A percentile compares a stretch with the other conserved stretches of the same genome.
phyloP scores from a whole-genome alignment of 2,329 filamentous ascomycete species.

The Talaromyces sp. region DNA sequence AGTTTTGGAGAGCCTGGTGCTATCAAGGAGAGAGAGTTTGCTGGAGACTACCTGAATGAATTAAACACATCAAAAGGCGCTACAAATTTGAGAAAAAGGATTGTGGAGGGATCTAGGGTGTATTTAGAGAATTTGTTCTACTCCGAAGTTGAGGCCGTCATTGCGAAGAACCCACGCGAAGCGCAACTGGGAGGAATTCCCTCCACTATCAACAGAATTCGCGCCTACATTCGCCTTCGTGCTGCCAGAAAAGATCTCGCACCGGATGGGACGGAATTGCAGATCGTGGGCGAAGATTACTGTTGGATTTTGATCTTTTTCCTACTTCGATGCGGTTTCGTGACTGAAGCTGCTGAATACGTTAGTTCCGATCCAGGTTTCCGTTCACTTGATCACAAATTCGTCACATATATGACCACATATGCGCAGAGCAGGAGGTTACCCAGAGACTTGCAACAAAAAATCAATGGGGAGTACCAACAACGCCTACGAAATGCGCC shows the following conservation, averaged over 20 bases:
- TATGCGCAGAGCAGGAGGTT: slow-evolving; percentile 79
- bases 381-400: slow-evolving; percentile 84
- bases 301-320: slow-evolving; percentile 95
- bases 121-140: slow-evolving; percentile 82
- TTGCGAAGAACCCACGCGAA: slow-evolving; percentile 80
- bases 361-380: slow-evolving; percentile 78
- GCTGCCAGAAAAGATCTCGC: slow-evolving; percentile 78
- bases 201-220: slow-evolving; percentile 83
- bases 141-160: slow-evolving; percentile 69
- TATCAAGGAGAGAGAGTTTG: slow-evolving; percentile 72
- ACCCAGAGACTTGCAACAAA: slow-evolving; percentile 73
- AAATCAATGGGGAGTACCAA: slow-evolving; percentile 85
- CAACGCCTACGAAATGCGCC: slow-evolving; percentile 80
- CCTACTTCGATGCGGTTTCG: slow-evolving; percentile 77
- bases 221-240: slow-evolving; percentile 83
- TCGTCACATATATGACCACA: slow-evolving; percentile 79
- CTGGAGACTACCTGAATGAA: slow-evolving; percentile 72
- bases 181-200: slow-evolving; percentile 87
- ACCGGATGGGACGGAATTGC: slow-evolving; percentile 74
- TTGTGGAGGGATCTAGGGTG: slow-evolving; percentile 72
- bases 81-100: slow-evolving; percentile 69
- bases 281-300: slow-evolving; percentile 75
- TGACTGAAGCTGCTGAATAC: slow-evolving; percentile 80
- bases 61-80: slow-evolving; percentile 62
- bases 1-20: slow-evolving; percentile 60